phyloP scores from a whole-genome alignment of 495 filamentous ascomycete genomes.

The Parathielavia appendiculata region DNA sequence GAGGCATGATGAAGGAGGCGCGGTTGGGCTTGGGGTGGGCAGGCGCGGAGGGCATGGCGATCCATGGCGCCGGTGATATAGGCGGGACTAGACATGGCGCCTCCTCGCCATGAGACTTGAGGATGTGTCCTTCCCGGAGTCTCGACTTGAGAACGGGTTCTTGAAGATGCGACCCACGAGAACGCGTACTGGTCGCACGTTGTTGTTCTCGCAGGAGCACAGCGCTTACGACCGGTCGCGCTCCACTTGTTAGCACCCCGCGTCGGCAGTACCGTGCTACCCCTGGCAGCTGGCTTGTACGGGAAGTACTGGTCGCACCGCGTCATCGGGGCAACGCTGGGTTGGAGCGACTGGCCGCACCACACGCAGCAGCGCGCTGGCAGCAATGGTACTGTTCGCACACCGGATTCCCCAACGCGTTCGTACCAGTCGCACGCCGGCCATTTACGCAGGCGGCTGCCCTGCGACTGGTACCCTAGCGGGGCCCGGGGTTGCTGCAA shows the following conservation, averaged over 20 bases:
- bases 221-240: conserved; percentile 8
- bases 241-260: too few species aligned
- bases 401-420: neutral
- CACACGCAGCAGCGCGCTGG: conserved; percentile 1
- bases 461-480: too few species aligned
- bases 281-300: too few species aligned
- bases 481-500: too few species aligned
- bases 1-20: conserved; percentile 12
- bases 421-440: neutral
- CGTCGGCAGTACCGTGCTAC: too few species aligned
- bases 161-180: conserved; percentile 12
- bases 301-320: too few species aligned
- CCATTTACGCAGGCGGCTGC: too few species aligned
- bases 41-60: conserved; percentile 10
- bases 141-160: conserved; percentile 13
- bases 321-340: too few species aligned
- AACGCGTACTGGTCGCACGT: conserved; percentile 13
- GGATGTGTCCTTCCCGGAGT: neutral
- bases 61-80: conserved; percentile 14
- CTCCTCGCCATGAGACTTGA: neutral
- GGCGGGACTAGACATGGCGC: conserved; percentile 5
- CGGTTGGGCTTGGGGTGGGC: conserved; percentile 2
- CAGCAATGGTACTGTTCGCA: conserved; percentile 1
- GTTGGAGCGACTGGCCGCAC: conserved; percentile 5
- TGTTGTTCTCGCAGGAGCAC: neutral